A percentile compares a stretch with the other conserved stretches of the same genome.
These are phyloP conservation scores for Tolypocladium tropicale DNA, from an alignment of 2,329 filamentous ascomycete species.

Conservation along the genomic window DNA sequence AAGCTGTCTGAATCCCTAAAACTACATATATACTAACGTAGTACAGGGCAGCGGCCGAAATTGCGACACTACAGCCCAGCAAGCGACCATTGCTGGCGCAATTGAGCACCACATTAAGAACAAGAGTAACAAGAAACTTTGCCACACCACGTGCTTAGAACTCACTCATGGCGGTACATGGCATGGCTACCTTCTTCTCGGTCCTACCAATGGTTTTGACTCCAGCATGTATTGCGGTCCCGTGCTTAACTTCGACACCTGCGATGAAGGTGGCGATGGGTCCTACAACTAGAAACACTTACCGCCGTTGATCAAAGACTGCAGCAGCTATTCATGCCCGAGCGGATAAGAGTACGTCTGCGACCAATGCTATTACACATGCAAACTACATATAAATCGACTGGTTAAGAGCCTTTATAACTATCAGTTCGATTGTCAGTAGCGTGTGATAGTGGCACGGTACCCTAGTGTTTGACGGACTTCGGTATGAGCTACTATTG, in stretches of 20 bases:
- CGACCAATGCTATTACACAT: not conserved
- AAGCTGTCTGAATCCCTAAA: not conserved
- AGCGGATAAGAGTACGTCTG: not conserved
- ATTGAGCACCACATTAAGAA: not conserved
- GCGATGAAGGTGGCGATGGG: not conserved
- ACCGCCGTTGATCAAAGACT: not conserved
- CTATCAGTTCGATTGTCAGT: not conserved
- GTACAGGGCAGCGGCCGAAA: not conserved
- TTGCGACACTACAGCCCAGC: not conserved
- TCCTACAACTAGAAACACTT: not conserved
- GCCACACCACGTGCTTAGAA: not conserved
- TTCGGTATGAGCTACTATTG: not conserved
- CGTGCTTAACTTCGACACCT: not conserved
- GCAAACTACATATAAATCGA: not conserved
- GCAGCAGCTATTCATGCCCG: not conserved
- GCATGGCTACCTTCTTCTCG: not conserved
- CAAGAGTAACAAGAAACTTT: not conserved
- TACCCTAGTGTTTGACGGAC: not conserved
- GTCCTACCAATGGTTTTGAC: not conserved
- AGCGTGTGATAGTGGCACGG: not conserved
- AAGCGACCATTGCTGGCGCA: not conserved
- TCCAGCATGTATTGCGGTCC: not conserved
- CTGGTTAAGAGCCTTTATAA: not conserved
- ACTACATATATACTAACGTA: not conserved
- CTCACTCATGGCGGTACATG: not conserved